These are phyloP conservation scores for Cryptosporidium viatorum DNA, from an alignment of 169 alveolate genomes.

Conservation along the genomic window DNA sequence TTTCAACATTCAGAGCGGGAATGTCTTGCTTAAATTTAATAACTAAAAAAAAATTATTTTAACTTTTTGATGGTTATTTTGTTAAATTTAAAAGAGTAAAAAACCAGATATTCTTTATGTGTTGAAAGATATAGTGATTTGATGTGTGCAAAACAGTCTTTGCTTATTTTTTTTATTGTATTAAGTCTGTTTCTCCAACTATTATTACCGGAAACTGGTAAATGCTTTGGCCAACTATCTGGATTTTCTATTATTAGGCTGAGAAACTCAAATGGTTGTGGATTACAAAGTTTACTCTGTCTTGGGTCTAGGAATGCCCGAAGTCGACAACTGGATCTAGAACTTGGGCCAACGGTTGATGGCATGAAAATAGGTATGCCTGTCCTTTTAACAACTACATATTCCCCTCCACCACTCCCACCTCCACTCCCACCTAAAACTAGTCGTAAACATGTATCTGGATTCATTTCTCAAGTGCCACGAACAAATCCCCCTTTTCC, in stretches of 20 bases:
- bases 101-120: background rate
- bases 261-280: background rate
- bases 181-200: background rate
- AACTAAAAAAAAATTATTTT: too few relatives aligned
- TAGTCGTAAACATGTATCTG: too few relatives aligned
- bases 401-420: background rate
- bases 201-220: background rate
- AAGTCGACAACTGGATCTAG: background rate
- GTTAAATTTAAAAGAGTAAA: background rate
- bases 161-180: background rate
- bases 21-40: background rate
- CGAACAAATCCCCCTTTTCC: background rate
- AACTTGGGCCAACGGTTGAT: background rate
- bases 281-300: background rate
- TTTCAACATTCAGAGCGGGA: background rate
- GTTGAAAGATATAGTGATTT: background rate
- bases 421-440: background rate
- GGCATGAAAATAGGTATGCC: background rate
- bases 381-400: background rate
- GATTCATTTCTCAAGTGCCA: too few relatives aligned
- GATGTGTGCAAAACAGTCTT: background rate
- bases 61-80: background rate
- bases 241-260: background rate
- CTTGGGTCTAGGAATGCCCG: background rate
- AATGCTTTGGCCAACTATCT: background rate